Evolutionary conservation across 768 basidiomycete genomes (phyloP).

Genomic region (Suillus sp.): DNA sequence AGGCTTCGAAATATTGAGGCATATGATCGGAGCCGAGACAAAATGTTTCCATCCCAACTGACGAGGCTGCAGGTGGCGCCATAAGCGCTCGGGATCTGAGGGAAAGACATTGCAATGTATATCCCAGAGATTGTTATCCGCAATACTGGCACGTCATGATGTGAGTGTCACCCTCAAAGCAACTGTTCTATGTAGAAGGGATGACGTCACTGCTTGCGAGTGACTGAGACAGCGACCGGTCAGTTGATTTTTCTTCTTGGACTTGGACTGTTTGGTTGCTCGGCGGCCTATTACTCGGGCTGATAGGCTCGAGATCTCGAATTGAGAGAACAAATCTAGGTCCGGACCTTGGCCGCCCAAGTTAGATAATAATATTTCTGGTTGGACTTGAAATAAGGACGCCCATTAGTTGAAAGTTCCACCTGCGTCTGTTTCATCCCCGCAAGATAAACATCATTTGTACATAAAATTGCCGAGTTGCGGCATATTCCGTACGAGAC

Average conservation of each 20-base stretch:
- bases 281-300: slow-evolving; percentile 3
- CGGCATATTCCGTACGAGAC: slow-evolving; percentile 27
- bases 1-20: slow-evolving; percentile 4
- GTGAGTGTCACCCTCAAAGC: background rate
- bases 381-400: background rate
- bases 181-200: background rate
- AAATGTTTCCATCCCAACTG: background rate
- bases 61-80: background rate
- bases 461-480: slow-evolving; percentile 33
- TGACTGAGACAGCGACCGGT: background rate
- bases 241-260: slow-evolving; percentile 1
- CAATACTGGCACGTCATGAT: slow-evolving; percentile 3
- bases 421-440: slow-evolving; percentile 12
- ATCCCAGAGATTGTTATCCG: slow-evolving; percentile 2
- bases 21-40: slow-evolving; percentile 17
- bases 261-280: background rate
- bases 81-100: background rate
- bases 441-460: slow-evolving; percentile 17
- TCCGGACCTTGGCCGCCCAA: background rate
- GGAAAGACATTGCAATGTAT: background rate
- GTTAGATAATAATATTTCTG: background rate
- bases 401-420: slow-evolving; percentile 8
- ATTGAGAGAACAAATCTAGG: background rate
- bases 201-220: background rate
- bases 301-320: background rate